Evolutionary conservation across 495 filamentous ascomycete genomes (phyloP), one percentile per base, ranked within the genome.

Genomic region (Penicillium alfredii): DNA sequence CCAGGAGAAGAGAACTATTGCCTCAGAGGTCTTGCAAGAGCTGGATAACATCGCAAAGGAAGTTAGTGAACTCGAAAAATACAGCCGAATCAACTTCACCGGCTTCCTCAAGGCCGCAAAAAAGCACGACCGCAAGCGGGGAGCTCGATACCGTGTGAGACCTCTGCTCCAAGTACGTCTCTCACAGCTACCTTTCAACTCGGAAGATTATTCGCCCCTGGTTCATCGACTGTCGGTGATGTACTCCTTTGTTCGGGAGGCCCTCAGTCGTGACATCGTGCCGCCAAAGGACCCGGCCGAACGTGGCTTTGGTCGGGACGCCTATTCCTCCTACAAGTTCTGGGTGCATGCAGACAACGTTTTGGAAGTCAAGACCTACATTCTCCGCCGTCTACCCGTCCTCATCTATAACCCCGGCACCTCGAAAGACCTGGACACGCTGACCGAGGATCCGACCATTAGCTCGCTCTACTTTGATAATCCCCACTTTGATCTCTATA

Each of bases 31-130:
- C 21, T 68, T 89, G 40, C 51, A 70, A 22, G 87, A 96, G 57
- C 72, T 98, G 25, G 93, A 97, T 55, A 52, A 55, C 10, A 92
- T 98, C 56, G 87, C 84, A 11, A 81, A 84, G 54, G 89, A 98
- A 60, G 82, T 89, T 48, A 93, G 82, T 56, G 85, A 94, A 61
- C 68, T 98, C 40, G 86, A 94, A 58, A 94, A 88, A 56, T 98
- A 89, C 63, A 92, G 86, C 55, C 86, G 83, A 15, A 81, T 95
- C 62, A 98, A 98, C 60, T 98, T 94, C 61, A 94, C 93, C 7
- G 93, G 88, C 19, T 95, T 97, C 57, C 73, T 96, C 47, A 98
- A 98, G 68, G 93, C 94, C 16, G 88, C 84, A 15, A 98, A 98
- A 76, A 98, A 98, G 60, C 92, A 98, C 63, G 92, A 98, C 55